Base-by-base conservation (phyloP, 2,329 filamentous ascomycete genomes). In the Fusarium algeriense region DNA sequence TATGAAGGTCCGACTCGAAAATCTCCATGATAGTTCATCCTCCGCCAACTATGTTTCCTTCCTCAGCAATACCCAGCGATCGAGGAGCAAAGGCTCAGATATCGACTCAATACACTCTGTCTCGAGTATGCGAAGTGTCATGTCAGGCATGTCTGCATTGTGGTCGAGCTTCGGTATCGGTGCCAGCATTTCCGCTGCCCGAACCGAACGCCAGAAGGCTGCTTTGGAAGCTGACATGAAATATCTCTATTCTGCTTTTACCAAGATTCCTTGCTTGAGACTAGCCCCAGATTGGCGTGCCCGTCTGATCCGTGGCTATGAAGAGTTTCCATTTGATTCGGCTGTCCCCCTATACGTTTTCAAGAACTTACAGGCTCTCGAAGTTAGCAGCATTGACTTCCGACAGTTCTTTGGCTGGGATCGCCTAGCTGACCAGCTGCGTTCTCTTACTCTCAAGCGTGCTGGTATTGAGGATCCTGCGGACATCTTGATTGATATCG, bases 371-470 rank as follows among this genome's bases (percentile, higher is more conserved):
- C 95, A 95, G 81, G 92, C 94, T 26, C 86, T 99, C 71, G 96
- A 99, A 81, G 93, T 99, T 57, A 95, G 92, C 83, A 95, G 97
- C 82, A 92, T 98, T 78, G 96, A 99, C 81, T 98, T 97, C 79
- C 90, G 96, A 68, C 95, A 97, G 76, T 98, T 98, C 83, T 97
- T 94, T 81, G 96, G 96, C 63, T 99, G 96, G 96, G 95, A 99
- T 80, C 90, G 93, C 64, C 83, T 98, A 60, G 93, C 96, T 12
- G 96, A 99, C 78, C 95, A 98, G 80, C 84, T 99, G 69, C 91
- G 94, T 65, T 97, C 94, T 69, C 85, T 99, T 71, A 96, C 93
- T 5, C 85, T 99, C 71, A 97, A 94, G 83, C 90, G 94, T 74
- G 95, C 93, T 60, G 90, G 91, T 70, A 87, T 99, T 46, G 94